Base-by-base conservation (phyloP, 1,284 basidiomycete species). In the Pseudozyma hubeiensis region DNA sequence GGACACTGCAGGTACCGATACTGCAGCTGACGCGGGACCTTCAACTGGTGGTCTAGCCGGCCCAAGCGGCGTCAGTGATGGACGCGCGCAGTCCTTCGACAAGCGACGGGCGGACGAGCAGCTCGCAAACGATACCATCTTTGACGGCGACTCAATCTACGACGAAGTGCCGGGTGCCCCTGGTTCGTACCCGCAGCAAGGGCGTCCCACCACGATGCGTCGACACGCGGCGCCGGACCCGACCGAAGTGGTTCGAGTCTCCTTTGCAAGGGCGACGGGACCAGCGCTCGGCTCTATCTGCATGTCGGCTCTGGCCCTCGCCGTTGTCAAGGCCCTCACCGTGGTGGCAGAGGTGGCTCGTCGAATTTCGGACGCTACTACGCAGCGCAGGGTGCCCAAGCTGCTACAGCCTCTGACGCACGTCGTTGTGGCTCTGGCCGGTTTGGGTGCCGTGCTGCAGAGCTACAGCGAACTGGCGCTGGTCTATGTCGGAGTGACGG, bases 401-500 rank as follows among this genome's bases (percentile, higher is more conserved):
- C 67, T 87, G 13, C 77, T 86, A 11, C 86, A 86, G 10, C 48
- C 87, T 14, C 82, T 87, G 35, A 77, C 80, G 1, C 72, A 86
- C 41, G 68, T 87, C n/a, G 90, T 92, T 57, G 88, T 86, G 11
- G 86, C 89, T 16, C 89, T 91, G 1, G 90, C 89, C 39, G 89
- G 90, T n/a, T 86, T 94, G 3, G 67, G 70, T 17, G 60, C 74
- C 0, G 64, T 81, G 33, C 40, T 80, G 37, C 67, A 79, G 54
- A 64, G 65, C 19, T 65, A 80, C 53, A 93, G 92, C 85, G 89
- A 89, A 43, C 91, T 93, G 77, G 92, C 92, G 13, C 87, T 96
- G 34, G 88, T 94, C 10, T 95, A 95, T 82, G 89, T 90, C 1
- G 94, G 94, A 0, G 86, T 97, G 64, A 94, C 92, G 0, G 94